Base-by-base conservation (phyloP, 257 asterid species). In the Fraxinus anomala region DNA sequence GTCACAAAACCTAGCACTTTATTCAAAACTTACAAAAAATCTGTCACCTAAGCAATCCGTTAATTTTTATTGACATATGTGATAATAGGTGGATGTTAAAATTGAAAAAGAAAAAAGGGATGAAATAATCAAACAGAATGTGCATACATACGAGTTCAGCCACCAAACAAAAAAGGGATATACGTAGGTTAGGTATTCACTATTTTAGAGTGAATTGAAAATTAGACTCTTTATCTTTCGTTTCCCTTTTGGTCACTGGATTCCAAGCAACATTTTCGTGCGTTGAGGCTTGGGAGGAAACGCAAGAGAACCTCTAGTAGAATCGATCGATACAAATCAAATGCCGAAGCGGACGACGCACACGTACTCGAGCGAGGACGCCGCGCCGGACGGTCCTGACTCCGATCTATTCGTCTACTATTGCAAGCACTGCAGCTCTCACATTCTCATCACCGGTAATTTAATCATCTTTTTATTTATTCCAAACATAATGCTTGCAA, bases 271-370 rank as follows among this genome's bases (percentile, higher is more conserved):
- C 65, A 6, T 56, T 56, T 56, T 56, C 28, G 66, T n/a, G 11
- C 3, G 66, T 56, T 8, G 67, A 59, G 28, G 13, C 31, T 21
- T 47, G 21, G 21, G 59, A 47, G 21, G 59, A 47, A 4, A 47
- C 16, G 59, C 31, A 19, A 10, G 30, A 72, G 76, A 72, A n/a
- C 3, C 26, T 56, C 11, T 3, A n/a, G 65, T 54, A 47, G 67
- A 59, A 59, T 23, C 16, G 69, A 24, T 9, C 24, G 26, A 17
- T 19, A 23, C 69, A 63, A 9, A 24, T 61, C 31, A 23, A 39
- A 94, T 94, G 99, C 99, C 99, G 87, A 94, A 94, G 89, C 88
- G 99, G 65, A 94, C 97, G 76, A 94, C 99, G 17, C 99, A 94
- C 80, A 94, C 99, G 74, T 94, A 94, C 86, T 94, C 99, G 24